Evolutionary conservation across 805 yeast genomes (phyloP), one percentile per base, ranked within the genome.

Genomic region (Candida orba): DNA sequence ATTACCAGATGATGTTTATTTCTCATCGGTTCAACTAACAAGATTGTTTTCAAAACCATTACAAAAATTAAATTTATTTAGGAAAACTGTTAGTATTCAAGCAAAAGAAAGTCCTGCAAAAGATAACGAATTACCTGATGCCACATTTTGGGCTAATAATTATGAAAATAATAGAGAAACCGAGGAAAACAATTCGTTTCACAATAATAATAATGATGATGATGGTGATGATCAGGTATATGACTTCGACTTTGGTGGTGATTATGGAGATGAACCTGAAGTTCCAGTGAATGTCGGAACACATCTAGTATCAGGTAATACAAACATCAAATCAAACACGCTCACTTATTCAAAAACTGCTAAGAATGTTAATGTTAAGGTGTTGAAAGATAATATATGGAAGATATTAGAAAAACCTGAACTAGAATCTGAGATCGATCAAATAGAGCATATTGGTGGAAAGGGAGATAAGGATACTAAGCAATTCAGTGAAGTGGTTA

Each of bases 351-450:
- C 95, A 2, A 71, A 80, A 39, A 76, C 78, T 8, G 87, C 95
- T 5, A 88, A 87, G 59, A 75, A 78, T 48, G 93, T 89, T 25
- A 90, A 88, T 56, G 84, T 89, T 30, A 75, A 78, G 49, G 65
- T 68, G 23, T 67, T 88, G 41, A 88, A 89, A 65, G 82, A 80
- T 43, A 85, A 84, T 54, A 55, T 88, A 34, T 88, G 95, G 95
- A 68, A 69, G 29, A 70, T 76, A 1, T 65, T 80, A 5, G 67
- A 64, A 18, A 33, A 31, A 13, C 36, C 18, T 10, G 22, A 42
- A 17, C 29, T 40, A 2, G 27, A 24, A 4, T 22, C 39, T 9
- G 31, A 34, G 5, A 20, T 4, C 13, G 15, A 48, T 29, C 34
- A 45, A 14, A 3, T 14, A 4, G 40, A n/a, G n/a, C n/a, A n/a